phyloP scores from a whole-genome alignment of 371 early-diverging fungal genomes.

The Rhizomucor pusillus region DNA sequence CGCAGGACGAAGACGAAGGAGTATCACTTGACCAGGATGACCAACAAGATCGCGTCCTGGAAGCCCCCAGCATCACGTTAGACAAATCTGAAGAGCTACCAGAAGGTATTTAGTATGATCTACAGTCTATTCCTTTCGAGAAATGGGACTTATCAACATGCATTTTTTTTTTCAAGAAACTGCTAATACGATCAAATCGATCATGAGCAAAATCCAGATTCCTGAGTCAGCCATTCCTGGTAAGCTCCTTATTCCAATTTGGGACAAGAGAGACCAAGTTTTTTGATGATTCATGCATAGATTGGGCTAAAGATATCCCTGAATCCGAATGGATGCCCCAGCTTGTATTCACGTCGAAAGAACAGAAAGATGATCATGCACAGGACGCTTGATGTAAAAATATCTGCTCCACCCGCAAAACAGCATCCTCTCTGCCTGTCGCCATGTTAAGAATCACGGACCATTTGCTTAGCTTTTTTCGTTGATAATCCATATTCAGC shows the following conservation, averaged over 20 bases:
- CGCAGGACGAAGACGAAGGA: slow-evolving; percentile 31
- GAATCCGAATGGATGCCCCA: slow-evolving; percentile 38
- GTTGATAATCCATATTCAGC: too few species aligned
- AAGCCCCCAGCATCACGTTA: slow-evolving; percentile 16
- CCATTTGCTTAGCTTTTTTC: too few species aligned
- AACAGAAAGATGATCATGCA: too few species aligned
- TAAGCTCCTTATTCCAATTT: slow-evolving; percentile 6
- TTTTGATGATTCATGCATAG: slow-evolving; percentile 12
- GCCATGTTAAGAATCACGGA: too few species aligned
- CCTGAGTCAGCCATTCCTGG: slow-evolving; percentile 34
- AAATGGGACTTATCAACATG: neutral
- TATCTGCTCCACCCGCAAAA: too few species aligned
- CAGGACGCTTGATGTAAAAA: too few species aligned
- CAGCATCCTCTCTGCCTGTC: too few species aligned
- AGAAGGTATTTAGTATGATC: slow-evolving; percentile 6
- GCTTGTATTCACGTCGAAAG: too few species aligned
- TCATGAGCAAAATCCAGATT: slow-evolving; percentile 35
- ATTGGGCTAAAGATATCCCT: slow-evolving; percentile 39
- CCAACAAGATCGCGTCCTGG: slow-evolving; percentile 2
- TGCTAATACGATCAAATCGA: slow-evolving; percentile 31
- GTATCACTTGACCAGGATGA: slow-evolving; percentile 16
- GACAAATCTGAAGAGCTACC: slow-evolving; percentile 14
- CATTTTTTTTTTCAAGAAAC: slow-evolving; percentile 16
- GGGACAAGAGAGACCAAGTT: slow-evolving; percentile 2
- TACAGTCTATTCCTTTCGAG: neutral